Percentiles rank a stretch among this genome's conserved stretches.
phyloP scores from a whole-genome alignment of 192 early-diverging fungal genomes.

The Backusella tarrabulga region DNA sequence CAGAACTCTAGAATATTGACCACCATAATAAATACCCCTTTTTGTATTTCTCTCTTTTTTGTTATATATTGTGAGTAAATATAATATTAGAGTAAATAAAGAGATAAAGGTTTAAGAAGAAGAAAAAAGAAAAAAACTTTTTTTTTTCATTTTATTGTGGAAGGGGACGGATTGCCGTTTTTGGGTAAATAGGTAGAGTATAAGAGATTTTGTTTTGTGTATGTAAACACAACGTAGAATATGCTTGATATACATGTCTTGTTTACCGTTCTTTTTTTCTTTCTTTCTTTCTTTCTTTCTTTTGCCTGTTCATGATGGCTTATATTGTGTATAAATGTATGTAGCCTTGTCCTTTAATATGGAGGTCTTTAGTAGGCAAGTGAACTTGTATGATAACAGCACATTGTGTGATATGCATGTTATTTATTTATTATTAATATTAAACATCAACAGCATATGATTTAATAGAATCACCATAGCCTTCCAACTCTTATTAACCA shows the following conservation, averaged over 20 bases:
- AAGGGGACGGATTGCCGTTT: not conserved
- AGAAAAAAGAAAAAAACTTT: not conserved
- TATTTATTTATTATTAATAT: not conserved
- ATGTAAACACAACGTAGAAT: not conserved
- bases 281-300: not conserved
- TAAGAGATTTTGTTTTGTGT: too few relatives aligned
- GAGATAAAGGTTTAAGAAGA: not conserved
- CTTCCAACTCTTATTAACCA: too few relatives aligned
- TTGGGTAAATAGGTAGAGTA: not conserved
- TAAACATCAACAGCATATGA: too few relatives aligned
- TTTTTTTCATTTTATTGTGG: not conserved
- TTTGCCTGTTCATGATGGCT: not conserved
- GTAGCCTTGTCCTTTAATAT: not conserved
- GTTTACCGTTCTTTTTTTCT: too few relatives aligned
- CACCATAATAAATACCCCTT: not conserved
- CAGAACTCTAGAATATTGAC: constrained; percentile 44
- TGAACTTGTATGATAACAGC: not conserved
- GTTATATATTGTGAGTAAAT: too few relatives aligned
- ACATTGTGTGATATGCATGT: not conserved
- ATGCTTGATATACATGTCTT: not conserved
- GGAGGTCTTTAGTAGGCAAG: not conserved
- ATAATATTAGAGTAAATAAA: not conserved
- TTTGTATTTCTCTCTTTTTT: not conserved
- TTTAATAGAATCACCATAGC: too few relatives aligned
- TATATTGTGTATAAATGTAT: not conserved